phyloP scores from a whole-genome alignment of 352 stramenopile genomes.

The Thalassiosira oceanica region DNA sequence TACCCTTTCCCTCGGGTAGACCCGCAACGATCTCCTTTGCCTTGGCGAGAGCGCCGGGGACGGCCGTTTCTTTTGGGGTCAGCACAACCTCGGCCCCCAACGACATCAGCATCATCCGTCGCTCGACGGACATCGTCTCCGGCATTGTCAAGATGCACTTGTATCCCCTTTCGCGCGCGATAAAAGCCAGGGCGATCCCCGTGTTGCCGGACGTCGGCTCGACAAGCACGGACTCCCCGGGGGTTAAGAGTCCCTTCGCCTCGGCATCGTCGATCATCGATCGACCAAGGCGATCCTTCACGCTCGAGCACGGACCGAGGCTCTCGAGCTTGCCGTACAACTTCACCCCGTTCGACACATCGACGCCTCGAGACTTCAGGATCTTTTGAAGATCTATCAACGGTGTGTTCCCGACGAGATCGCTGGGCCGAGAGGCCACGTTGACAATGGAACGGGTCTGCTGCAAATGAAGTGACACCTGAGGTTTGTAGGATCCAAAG shows the following conservation, averaged over 20 bases:
- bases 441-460: too few species aligned
- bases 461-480: too few species aligned
- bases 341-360: conserved; percentile 57
- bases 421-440: conserved; percentile 45
- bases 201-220: conserved; percentile 96
- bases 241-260: conserved; percentile 82
- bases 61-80: conserved; percentile 84
- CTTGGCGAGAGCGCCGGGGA: conserved; percentile 81
- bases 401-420: conserved; percentile 60
- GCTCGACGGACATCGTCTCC: conserved; percentile 94
- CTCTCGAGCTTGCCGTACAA: conserved; percentile 81
- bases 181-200: conserved; percentile 95
- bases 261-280: conserved; percentile 91
- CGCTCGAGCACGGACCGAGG: conserved; percentile 88
- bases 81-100: conserved; percentile 90
- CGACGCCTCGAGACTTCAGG: conserved; percentile 76
- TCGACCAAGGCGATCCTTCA: conserved; percentile 92
- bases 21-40: conserved; percentile 75
- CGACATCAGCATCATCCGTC: conserved; percentile 91
- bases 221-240: conserved; percentile 83
- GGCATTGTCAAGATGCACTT: conserved; percentile 92
- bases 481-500: too few species aligned
- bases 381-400: conserved; percentile 64
- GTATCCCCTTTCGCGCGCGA: conserved; percentile 95
- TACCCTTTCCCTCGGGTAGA: conserved; percentile 61